Evolutionary conservation across 2,329 filamentous ascomycete genomes (phyloP), one percentile per base, ranked within the genome.

Genomic region (Beauveria sp.): DNA sequence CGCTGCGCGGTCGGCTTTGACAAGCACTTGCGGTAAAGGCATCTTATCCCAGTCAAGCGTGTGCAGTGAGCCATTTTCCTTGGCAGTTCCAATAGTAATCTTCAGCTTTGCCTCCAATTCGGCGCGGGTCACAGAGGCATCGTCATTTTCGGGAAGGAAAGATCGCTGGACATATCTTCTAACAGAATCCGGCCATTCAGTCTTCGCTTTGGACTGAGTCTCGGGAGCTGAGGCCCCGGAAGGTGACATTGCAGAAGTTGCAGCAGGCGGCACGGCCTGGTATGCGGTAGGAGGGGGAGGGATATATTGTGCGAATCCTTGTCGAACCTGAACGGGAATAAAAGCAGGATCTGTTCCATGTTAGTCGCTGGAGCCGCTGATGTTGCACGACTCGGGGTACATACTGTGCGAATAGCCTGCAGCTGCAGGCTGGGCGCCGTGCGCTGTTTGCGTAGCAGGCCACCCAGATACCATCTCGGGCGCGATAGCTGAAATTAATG

Each of bases 31-130:
- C 6, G 95, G 95, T 16, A 97, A 79, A 47, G 90, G 90, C 78
- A 96, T 84, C 28, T 78, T 82, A 65, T 89, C 84, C 95, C 95
- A 99, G 77, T 97, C 84, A 72, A 90, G 86, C 28, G 81, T 81
- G 70, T 88, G 81, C 70, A 97, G 83, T 60, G 83, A 82, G 66
- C 88, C 84, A 67, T 78, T 83, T 68, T 93, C 88, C 66, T 91
- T 92, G 65, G 91, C 91, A 60, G 86, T 81, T 64, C 88, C 90
- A 72, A 99, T 97, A 67, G 92, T 88, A 63, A 87, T 79, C 75
- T 93, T 96, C 65, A 99, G 79, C 71, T 92, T 96, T 63, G 80
- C 79, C 73, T 96, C 89, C 81, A 97, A 88, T 62, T 96, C 91
- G 58, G 81, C 69, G 58, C 83, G 82, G 56, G 78, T 73, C 51